Conservation (phyloP, 2,329 filamentous ascomycete species). For the Graphilbum fragrans region DNA sequence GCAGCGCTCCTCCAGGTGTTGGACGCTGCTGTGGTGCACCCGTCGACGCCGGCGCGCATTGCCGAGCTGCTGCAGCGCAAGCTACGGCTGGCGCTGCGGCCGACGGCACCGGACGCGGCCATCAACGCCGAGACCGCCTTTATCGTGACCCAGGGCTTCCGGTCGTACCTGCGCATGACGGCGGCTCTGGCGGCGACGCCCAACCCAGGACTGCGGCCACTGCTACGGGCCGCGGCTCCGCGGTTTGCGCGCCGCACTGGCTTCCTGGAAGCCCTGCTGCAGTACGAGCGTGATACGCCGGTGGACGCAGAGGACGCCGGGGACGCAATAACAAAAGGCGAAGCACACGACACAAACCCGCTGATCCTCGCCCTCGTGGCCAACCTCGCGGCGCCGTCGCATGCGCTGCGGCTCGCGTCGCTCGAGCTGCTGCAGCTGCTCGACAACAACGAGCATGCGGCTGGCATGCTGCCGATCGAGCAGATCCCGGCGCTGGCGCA, state of each 20-base stretch:
- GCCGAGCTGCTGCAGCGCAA: conserved; percentile 54
- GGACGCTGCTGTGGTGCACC: conserved; percentile 48
- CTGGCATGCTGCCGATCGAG: conserved; percentile 71
- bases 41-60: conserved; percentile 54
- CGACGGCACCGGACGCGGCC: conserved; percentile 38
- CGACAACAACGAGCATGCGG: conserved; percentile 35
- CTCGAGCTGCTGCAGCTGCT: conserved; percentile 50
- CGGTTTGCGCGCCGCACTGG: conserved; percentile 52
- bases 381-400: conserved; percentile 65
- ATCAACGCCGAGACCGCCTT: conserved; percentile 55
- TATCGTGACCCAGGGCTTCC: conserved; percentile 63
- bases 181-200: conserved; percentile 39
- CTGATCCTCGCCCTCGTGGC: conserved; percentile 54
- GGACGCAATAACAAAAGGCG: conserved; percentile 9
- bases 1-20: conserved; percentile 54
- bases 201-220: conserved; percentile 49
- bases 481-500: conserved; percentile 66
- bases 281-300: conserved; percentile 26
- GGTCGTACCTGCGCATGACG: conserved; percentile 56
- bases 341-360: conserved; percentile 37
- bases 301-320: conserved; percentile 12
- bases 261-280: conserved; percentile 52
- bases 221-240: conserved; percentile 53
- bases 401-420: conserved; percentile 60
- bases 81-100: conserved; percentile 50